Percentiles rank a stretch among this genome's conserved stretches.
Evolutionary conservation across 1,139 yeast species (phyloP).

Genomic region (Sugiyamaella japonica): DNA sequence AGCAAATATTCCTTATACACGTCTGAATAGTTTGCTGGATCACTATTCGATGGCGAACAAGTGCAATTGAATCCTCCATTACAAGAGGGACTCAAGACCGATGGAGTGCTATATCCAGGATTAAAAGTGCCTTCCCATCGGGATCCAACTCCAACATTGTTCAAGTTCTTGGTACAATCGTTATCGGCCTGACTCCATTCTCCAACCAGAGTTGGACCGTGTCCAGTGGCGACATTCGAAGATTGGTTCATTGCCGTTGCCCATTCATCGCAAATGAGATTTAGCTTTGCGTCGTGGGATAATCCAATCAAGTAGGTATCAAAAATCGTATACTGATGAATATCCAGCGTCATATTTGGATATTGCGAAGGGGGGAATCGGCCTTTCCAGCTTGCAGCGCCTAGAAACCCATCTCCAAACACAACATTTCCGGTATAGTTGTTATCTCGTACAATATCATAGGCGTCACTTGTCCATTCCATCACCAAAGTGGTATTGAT

Average conservation of each 20-base stretch:
- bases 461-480: constrained; percentile 40
- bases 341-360: constrained; percentile 62
- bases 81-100: constrained; percentile 35
- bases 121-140: constrained; percentile 63
- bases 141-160: constrained; percentile 86
- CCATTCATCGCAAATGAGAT: constrained; percentile 45
- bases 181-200: constrained; percentile 92
- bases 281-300: constrained; percentile 47
- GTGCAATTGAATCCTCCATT: constrained; percentile 35
- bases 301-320: constrained; percentile 58
- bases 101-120: constrained; percentile 28
- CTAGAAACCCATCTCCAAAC: constrained; percentile 41
- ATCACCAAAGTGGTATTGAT: constrained; percentile 33
- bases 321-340: constrained; percentile 65
- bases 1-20: constrained; percentile 36
- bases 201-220: constrained; percentile 66
- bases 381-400: constrained; percentile 39
- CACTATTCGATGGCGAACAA: constrained; percentile 34
- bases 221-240: constrained; percentile 56
- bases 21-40: constrained; percentile 33
- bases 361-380: constrained; percentile 51
- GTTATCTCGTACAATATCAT: constrained; percentile 33
- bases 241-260: constrained; percentile 51
- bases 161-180: constrained; percentile 87
- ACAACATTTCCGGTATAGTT: constrained; percentile 37